Evolutionary conservation across 2,329 filamentous ascomycete genomes (phyloP).

Genomic region (Cordyceps fumosorosea): DNA sequence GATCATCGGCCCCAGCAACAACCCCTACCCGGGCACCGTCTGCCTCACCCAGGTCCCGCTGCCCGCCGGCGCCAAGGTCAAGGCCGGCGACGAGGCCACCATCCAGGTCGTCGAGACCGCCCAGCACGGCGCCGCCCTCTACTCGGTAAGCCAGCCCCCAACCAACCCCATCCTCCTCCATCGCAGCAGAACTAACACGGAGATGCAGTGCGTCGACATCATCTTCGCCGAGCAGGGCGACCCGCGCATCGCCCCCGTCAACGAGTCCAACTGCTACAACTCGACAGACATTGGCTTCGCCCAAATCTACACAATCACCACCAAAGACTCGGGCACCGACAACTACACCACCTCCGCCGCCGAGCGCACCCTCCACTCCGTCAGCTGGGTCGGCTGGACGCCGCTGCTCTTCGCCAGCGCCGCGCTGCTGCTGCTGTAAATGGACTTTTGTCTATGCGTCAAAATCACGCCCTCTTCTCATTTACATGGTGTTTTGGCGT

Average conservation of each 20-base stretch:
- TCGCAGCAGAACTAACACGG: conserved; percentile 8
- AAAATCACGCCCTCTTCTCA: neutral
- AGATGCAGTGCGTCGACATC: conserved; percentile 79
- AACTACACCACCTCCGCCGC: conserved; percentile 14
- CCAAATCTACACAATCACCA: conserved; percentile 64
- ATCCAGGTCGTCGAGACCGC: conserved; percentile 84
- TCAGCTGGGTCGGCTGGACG: conserved; percentile 12
- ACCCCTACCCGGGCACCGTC: conserved; percentile 80
- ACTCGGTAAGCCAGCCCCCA: conserved; percentile 53
- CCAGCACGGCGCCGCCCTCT: conserved; percentile 75
- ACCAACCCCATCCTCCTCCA: too few species aligned
- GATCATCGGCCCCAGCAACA: conserved; percentile 72
- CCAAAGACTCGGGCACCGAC: conserved; percentile 33
- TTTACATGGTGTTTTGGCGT: conserved; percentile 3
- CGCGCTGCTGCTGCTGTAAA: neutral
- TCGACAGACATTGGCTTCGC: conserved; percentile 70
- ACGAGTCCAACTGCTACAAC: conserved; percentile 82
- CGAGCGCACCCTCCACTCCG: conserved; percentile 2
- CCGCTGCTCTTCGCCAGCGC: conserved; percentile 6
- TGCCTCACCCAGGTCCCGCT: conserved; percentile 87
- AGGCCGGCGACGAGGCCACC: conserved; percentile 80
- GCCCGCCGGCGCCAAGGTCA: conserved; percentile 62
- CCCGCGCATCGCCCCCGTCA: conserved; percentile 60
- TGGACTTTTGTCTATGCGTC: too few species aligned
- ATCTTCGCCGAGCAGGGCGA: conserved; percentile 78